Base-by-base conservation (phyloP, 208 protist species). In the Herpetomonas tarakana region DNA sequence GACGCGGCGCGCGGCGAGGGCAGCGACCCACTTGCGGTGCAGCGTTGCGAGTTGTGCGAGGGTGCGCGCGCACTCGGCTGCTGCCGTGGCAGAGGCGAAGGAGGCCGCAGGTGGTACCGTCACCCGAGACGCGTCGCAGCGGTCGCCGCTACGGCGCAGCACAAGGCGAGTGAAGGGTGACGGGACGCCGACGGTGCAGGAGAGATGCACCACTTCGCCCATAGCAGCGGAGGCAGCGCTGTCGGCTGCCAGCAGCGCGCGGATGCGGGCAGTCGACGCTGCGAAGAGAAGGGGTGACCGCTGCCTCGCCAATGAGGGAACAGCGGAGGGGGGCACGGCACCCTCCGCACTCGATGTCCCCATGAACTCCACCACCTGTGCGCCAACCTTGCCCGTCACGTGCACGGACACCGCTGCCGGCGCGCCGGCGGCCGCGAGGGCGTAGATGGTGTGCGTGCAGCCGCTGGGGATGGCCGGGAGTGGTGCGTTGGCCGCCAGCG, bases 101-200 rank as follows among this genome's bases (percentile, higher is more conserved):
- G 41, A 22, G 3, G 57, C 22, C 2, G 39, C 7, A 3, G 54
- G 35, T n/a, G 14, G 18, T 11, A 38, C 29, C 12, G 41, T 31
- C 54, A 50, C 49, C n/a, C 29, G 38, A 26, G 41, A 24, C 3
- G 35, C 19, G n/a, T 30, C 38, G n/a, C n/a, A n/a, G n/a, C n/a
- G n/a, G n/a, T n/a, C n/a, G 14, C 14, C 35, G 9, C 35, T 41
- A 14, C 35, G 55, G 16, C 25, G 18, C 58, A 76, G 72, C 28
- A 72, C 41, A 52, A 89, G 76, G 19, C 72, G 68, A 2, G 86
- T 92, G 64, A 74, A 86, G 2, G 82, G 86, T 7, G 74, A 77
- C 16, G 77, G 74, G 28, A 89, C 30, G 47, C 57, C 44, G 65
- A 70, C 81, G 29, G 54, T 24, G 3, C 25, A 39, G 41, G 81